A percentile compares a stretch with the other conserved stretches of the same genome.
Conservation (phyloP, 2,329 filamentous ascomycete genomes). For the Sarocladium brachiariae region DNA sequence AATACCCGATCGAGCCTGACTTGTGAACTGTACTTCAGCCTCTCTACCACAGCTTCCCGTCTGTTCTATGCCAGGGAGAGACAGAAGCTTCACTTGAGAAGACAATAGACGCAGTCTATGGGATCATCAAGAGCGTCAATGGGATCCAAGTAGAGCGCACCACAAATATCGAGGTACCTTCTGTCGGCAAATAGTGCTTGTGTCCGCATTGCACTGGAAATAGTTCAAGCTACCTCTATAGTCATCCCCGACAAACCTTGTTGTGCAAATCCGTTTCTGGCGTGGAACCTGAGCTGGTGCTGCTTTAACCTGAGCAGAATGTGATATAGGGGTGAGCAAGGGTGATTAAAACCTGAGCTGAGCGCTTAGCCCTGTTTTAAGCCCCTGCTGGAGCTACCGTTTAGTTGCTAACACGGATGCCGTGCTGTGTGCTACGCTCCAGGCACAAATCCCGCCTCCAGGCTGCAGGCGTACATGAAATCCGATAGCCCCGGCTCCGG, state of each 20-base stretch:
- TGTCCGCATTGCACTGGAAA: too few relatives aligned
- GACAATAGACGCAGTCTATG: too few relatives aligned
- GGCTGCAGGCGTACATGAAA: background rate
- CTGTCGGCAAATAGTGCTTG: too few relatives aligned
- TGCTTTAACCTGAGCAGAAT: constrained; percentile 9
- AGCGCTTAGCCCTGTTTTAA: constrained; percentile 5
- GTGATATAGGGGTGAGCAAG: constrained; percentile 3
- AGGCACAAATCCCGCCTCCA: background rate
- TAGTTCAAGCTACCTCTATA: constrained; percentile 6
- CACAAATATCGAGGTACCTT: too few relatives aligned
- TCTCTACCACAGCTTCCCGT: too few relatives aligned
- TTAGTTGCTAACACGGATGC: constrained; percentile 7
- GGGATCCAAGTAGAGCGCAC: too few relatives aligned
- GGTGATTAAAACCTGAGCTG: constrained; percentile 7
- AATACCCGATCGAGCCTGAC: too few relatives aligned
- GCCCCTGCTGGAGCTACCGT: background rate
- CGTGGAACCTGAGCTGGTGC: constrained; percentile 7
- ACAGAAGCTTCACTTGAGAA: too few relatives aligned
- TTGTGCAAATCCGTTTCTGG: constrained; percentile 9
- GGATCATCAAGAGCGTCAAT: too few relatives aligned
- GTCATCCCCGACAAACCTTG: constrained; percentile 9
- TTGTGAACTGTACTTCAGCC: too few relatives aligned
- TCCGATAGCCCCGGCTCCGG: background rate
- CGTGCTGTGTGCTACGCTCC: background rate
- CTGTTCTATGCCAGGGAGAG: too few relatives aligned